Conservation (phyloP, 345 rosid species). For the Melaleuca alternifolia region DNA sequence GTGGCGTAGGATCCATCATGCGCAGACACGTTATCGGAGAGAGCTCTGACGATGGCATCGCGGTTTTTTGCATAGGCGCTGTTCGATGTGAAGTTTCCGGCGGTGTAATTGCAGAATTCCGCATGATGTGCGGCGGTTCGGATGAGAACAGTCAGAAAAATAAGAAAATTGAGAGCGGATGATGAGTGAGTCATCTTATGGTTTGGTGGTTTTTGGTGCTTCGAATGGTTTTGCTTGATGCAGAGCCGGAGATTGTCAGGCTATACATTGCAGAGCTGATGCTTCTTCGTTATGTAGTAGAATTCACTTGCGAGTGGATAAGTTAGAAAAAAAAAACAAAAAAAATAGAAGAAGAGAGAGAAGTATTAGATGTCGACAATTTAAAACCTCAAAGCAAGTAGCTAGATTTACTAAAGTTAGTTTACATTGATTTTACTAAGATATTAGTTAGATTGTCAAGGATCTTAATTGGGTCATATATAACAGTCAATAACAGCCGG, state of each 20-base stretch:
- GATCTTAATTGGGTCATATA: too few species aligned
- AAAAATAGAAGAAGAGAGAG: too few species aligned
- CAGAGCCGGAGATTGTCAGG: neutral
- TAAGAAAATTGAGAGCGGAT: neutral
- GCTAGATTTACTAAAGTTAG: too few species aligned
- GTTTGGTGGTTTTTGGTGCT: neutral
- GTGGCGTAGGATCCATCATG: neutral
- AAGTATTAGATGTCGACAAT: too few species aligned
- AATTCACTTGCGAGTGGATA: neutral
- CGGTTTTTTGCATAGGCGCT: conserved; percentile 13
- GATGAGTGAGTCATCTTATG: neutral
- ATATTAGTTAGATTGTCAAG: too few species aligned
- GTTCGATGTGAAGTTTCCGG: neutral
- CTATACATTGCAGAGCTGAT: neutral
- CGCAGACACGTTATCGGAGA: neutral
- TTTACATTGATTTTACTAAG: too few species aligned
- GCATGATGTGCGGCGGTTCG: neutral
- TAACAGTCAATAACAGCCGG: too few species aligned
- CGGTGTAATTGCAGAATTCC: neutral
- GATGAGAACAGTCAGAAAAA: neutral
- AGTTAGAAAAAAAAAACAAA: too few species aligned
- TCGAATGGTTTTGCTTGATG: neutral
- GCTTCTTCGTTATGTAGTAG: neutral
- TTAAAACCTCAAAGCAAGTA: too few species aligned
- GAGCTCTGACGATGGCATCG: conserved; percentile 1